Base-by-base conservation (phyloP, 2,329 filamentous ascomycete species). In the Ramichloridium luteum region DNA sequence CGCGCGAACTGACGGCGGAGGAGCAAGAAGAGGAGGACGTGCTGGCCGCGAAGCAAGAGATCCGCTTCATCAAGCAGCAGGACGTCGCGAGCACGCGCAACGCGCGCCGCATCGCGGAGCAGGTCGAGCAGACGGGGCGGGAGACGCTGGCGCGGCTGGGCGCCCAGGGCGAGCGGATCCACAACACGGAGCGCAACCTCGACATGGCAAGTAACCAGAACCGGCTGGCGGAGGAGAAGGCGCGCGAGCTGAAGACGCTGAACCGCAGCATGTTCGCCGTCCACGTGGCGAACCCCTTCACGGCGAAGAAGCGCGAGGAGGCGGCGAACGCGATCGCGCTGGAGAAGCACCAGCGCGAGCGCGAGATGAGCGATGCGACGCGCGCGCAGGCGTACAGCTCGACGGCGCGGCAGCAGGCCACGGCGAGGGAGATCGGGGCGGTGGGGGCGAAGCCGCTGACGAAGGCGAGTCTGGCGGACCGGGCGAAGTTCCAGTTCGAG, bases 211-310 rank as follows among this genome's bases (percentile, higher is more conserved):
- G 45, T 13, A 78, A 77, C 41, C 77, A 85, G 52, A 82, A 81
- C 46, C 72, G 74, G 36, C 63, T 80, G 37, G 81, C 82, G 0
- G 77, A 85, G 45, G 82, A 86, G 44, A 80, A 82, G 46, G 79
- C 84, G 1, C 72, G 75, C 28, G 84, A 93, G 51, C 64, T 94
- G 22, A 88, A 88, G 62, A 82, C 73, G 1, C 65, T 92, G 30
- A 93, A 94, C 58, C 68, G 79, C 40, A 85, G 78, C 62, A 93
- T 94, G 84, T 93, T 93, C 50, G 80, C 82, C 25, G 49, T 55
- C 27, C 51, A 58, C 39, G 49, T 54, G 15, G 46, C 46, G 20
- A 59, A 60, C 40, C 61, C 61, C 4, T 65, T 93, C 53, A 90
- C 81, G 0, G 74, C 73, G 10, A 74, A 71, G 40, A 70, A 68